These are phyloP conservation scores for Meripilus lineatus DNA, from an alignment of 1,284 basidiomycete species.

Conservation along the genomic window DNA sequence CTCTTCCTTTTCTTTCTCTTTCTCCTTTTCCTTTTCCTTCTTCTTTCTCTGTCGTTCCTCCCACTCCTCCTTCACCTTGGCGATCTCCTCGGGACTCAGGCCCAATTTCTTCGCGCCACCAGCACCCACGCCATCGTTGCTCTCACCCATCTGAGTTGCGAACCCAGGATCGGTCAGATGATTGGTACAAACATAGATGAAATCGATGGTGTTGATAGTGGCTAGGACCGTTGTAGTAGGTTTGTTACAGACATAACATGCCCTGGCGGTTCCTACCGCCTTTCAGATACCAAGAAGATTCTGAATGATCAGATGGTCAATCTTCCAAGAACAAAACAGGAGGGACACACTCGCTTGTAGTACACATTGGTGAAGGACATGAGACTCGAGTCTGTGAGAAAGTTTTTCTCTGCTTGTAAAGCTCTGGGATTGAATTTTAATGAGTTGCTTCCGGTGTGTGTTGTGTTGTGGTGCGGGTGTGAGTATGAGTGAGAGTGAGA, in stretches of 20 bases:
- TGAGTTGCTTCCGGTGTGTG: too few relatives aligned
- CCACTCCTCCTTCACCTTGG: slow-evolving; percentile 72
- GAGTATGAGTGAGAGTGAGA: not conserved
- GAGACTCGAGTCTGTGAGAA: not conserved
- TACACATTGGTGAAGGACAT: slow-evolving; percentile 77
- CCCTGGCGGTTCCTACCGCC: slow-evolving; percentile 62
- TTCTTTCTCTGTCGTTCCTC: slow-evolving; percentile 58
- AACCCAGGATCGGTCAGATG: slow-evolving; percentile 71
- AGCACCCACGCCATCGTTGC: slow-evolving; percentile 27
- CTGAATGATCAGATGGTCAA: too few relatives aligned
- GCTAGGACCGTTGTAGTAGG: slow-evolving; percentile 72
- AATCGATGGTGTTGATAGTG: slow-evolving; percentile 70
- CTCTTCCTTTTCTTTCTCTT: slow-evolving; percentile 39
- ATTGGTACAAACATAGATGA: slow-evolving; percentile 64
- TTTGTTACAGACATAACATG: slow-evolving; percentile 70
- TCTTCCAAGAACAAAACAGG: slow-evolving; percentile 5
- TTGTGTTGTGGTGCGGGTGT: not conserved
- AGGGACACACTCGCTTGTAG: slow-evolving; percentile 68
- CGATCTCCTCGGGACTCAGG: slow-evolving; percentile 63
- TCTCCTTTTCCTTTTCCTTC: slow-evolving; percentile 49
- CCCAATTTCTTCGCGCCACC: slow-evolving; percentile 35
- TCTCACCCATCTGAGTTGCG: slow-evolving; percentile 49
- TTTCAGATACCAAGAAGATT: slow-evolving; percentile 25
- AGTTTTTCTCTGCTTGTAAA: not conserved
- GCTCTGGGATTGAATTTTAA: not conserved